Evolutionary conservation across 805 yeast genomes (phyloP).

Genomic region (Candida maris): DNA sequence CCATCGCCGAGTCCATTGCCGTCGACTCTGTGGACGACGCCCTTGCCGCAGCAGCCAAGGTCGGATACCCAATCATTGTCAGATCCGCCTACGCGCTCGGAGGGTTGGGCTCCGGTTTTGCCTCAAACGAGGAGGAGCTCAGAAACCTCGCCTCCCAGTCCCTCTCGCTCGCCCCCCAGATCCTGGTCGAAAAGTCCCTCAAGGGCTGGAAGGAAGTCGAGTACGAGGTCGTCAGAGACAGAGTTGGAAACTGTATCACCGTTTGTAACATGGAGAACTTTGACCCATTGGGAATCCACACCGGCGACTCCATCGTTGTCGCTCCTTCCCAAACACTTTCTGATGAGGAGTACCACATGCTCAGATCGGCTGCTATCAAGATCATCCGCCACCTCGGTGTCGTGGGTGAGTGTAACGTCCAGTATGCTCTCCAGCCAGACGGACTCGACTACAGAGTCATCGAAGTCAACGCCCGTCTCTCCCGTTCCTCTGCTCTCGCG

Average conservation of each 20-base stretch:
- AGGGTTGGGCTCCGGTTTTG: conserved; percentile 97
- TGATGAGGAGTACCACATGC: conserved; percentile 97
- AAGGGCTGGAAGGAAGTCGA: conserved; percentile 99
- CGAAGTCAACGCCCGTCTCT: conserved; percentile 95
- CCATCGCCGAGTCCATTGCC: conserved; percentile 95
- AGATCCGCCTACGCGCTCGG: conserved; percentile 97
- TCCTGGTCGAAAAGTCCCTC: conserved; percentile 91
- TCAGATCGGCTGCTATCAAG: conserved; percentile 95
- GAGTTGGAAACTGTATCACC: conserved; percentile 94
- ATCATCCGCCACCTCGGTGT: conserved; percentile 97
- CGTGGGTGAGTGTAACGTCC: conserved; percentile 98
- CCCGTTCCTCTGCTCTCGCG: conserved; percentile 96
- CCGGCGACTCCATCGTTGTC: conserved; percentile 98
- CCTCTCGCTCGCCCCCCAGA: conserved; percentile 87
- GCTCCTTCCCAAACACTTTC: conserved; percentile 98
- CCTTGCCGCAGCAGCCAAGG: conserved; percentile 76
- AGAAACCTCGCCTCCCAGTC: conserved; percentile 87
- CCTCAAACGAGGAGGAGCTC: conserved; percentile 76
- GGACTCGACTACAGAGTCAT: conserved; percentile 94
- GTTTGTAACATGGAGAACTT: conserved; percentile 99
- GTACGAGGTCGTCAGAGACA: conserved; percentile 96
- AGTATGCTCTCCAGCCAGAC: conserved; percentile 93
- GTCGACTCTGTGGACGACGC: conserved; percentile 94
- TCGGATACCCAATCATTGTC: conserved; percentile 95
- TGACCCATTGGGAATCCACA: conserved; percentile 96